Base-by-base conservation (phyloP, 108 stramenopile species). In the Tribonema minus region DNA sequence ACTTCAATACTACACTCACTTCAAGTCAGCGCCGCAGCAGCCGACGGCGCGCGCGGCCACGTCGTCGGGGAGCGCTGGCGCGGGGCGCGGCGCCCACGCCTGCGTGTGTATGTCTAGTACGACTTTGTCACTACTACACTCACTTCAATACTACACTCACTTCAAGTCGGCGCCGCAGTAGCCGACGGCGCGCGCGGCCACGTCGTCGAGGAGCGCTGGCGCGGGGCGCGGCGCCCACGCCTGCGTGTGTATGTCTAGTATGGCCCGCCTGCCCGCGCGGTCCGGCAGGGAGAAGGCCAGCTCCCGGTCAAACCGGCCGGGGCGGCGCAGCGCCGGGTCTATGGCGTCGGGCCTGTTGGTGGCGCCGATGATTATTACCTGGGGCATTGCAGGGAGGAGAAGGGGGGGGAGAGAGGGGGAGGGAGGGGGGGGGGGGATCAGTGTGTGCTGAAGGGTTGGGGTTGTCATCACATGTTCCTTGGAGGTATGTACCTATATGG, bases 231-330 rank as follows among this genome's bases (percentile, higher is more conserved):
- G 32, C 36, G 34, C 25, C 46, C 3, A 27, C 1, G 65, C 31
- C 65, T 4, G 33, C 2, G 82, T 82, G 82, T 77, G 76, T 20
- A 82, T 69, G 40, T 9, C 76, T 3, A 82, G 63, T 9, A 82
- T 82, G 2, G 58, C 67, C 1, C 68, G 58, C 32, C 82, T 33
- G 29, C 74, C 76, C 36, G 37, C 26, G 25, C 37, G 61, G 27
- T 69, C 68, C 27, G 82, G 82, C 28, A 82, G 75, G 3, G 59
- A 40, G 26, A 82, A 82, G 12, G 59, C 61, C n/a, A 82, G 76
- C 68, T 82, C 82, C 32, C 82, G 36, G 71, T 82, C 82, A 46
- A 82, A 82, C 2, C 82, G 76, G 15, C 82, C 82, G 2, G 82
- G 82, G 15, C 82, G 68, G 7, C 82, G 76, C 28, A 82, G 74